phyloP scores from a whole-genome alignment of 1,284 basidiomycete genomes.

The Chalciporus sp. region DNA sequence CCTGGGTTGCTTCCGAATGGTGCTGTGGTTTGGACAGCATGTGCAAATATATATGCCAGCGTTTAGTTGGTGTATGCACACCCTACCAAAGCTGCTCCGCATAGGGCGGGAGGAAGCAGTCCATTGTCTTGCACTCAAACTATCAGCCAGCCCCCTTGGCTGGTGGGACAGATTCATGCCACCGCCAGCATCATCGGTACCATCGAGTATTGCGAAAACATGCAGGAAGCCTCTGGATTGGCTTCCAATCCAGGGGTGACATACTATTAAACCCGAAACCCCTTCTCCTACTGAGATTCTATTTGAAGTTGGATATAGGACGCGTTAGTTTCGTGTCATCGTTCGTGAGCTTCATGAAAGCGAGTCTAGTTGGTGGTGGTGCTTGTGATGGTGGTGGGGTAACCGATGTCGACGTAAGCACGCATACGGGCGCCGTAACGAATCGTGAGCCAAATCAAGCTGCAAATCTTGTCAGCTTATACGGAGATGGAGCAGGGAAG shows the following conservation, averaged over 20 bases:
- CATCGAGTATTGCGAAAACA: not conserved
- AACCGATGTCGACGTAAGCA: constrained; percentile 50
- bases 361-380: not conserved
- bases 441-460: constrained; percentile 45
- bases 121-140: no score
- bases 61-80: no score
- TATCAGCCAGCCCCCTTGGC: no score
- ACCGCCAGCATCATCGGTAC: not conserved
- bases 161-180: no score
- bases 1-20: no score
- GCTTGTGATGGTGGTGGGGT: constrained; percentile 19
- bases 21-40: no score
- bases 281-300: not conserved
- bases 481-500: not conserved
- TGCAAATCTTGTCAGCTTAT: constrained; percentile 20
- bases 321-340: not conserved
- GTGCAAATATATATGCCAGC: no score
- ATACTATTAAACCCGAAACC: not conserved
- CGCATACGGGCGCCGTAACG: constrained; percentile 49
- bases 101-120: no score
- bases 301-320: not conserved
- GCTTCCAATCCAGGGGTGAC: not conserved
- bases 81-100: no score
- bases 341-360: not conserved
- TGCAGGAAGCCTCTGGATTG: not conserved